Evolutionary conservation across 768 basidiomycete species (phyloP), one percentile per base, ranked within the genome.

Genomic region (Termitomyces sp.): DNA sequence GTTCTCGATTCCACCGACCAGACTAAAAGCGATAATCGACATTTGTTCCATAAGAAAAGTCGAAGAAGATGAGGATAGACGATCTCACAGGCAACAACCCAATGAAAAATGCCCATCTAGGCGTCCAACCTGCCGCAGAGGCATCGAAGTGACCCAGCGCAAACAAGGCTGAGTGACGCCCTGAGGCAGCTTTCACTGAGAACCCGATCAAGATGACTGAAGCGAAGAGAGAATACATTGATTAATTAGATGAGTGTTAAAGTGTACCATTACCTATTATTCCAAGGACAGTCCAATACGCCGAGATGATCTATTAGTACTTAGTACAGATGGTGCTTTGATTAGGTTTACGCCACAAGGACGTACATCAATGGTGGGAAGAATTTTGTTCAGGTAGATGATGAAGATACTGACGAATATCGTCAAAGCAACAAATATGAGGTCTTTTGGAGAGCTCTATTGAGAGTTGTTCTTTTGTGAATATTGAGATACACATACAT

Each of bases 91-190:
- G 82, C 22, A 84, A 72, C 20, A 85, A 62, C 32, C 85, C 85
- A 33, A 86, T 82, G 64, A 86, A 87, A 63, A 86, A 88, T 0
- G 83, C 75, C 84, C 84, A 87, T 31, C 82, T 86, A 12, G 81
- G 74, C 1, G 76, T 77, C 85, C 85, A 87, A 5, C 86, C 86
- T 0, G 85, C 82, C 16, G 71, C 66, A n/a, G 83, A 78, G 1
- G 80, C 70, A 60, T 86, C 79, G 51, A 85, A 88, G 55, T 80
- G 74, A 10, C 77, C 77, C 1, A 87, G 71, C 1, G 81, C 85
- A 61, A 78, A 87, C 1, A 76, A 68, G 0, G 76, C 81, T 12
- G 84, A 73, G 46, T 75, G 78, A 15, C 80, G 77, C 0, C 84
- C 83, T 13, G 70, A 67, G 1, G 79, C 78, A 3, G 84, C 84